Conservation (phyloP, 2,329 filamentous ascomycete genomes). For the Penicillium sp. region DNA sequence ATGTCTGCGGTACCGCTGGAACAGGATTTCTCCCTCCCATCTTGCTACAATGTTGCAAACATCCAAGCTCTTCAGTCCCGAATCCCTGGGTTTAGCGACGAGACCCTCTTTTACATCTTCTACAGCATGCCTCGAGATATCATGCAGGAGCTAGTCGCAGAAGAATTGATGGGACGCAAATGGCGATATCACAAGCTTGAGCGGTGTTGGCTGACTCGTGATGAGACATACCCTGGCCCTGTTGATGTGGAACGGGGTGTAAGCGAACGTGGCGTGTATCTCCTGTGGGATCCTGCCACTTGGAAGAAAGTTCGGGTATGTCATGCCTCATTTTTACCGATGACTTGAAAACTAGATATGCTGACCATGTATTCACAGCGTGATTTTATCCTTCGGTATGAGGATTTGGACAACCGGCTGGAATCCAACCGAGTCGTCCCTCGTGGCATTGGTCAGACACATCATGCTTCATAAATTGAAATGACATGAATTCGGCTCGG, state of each 20-base stretch:
- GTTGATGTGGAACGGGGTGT: conserved; percentile 50
- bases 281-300: conserved; percentile 51
- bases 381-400: conserved; percentile 52
- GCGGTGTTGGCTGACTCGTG: conserved; percentile 53
- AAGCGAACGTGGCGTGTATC: conserved; percentile 53
- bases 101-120: conserved; percentile 70
- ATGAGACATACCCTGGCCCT: conserved; percentile 49
- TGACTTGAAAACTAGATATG: neutral
- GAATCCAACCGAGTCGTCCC: conserved; percentile 39
- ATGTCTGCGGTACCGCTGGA: conserved; percentile 59
- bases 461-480: conserved; percentile 36
- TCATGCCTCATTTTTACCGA: conserved; percentile 9
- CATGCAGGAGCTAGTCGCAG: conserved; percentile 65
- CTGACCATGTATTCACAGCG: conserved; percentile 33
- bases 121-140: conserved; percentile 67
- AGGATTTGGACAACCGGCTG: conserved; percentile 50
- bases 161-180: conserved; percentile 59
- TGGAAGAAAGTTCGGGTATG: conserved; percentile 54
- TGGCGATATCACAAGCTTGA: conserved; percentile 57
- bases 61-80: conserved; percentile 62
- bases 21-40: conserved; percentile 63
- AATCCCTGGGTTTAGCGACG: conserved; percentile 60
- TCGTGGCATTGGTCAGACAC: conserved; percentile 38
- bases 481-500: neutral
- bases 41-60: conserved; percentile 66